A percentile compares a stretch with the other conserved stretches of the same genome.
Evolutionary conservation across 2,329 filamentous ascomycete species (phyloP).

Genomic region (Pseudogymnoascus verrucosus): DNA sequence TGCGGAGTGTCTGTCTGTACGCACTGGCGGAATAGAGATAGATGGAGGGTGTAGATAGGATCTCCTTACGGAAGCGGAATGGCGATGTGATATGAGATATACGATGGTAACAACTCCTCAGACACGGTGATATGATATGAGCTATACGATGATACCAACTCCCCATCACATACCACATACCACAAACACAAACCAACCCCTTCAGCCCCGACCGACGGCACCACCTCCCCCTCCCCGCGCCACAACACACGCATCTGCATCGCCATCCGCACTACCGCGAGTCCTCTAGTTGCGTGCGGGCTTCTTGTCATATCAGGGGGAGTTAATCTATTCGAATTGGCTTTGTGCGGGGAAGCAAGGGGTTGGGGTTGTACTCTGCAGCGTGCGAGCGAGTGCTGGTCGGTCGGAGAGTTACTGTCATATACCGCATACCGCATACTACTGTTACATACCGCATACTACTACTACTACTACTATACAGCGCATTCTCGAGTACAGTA

Average conservation of each 20-base stretch:
- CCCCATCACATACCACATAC: no score
- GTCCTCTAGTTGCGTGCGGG: neutral
- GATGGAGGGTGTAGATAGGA: neutral
- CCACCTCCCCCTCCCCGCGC: neutral
- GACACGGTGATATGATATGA: no score
- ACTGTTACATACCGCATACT: no score
- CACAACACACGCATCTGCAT: neutral
- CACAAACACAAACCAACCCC: neutral
- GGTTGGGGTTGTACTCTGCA: neutral
- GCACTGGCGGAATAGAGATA: neutral
- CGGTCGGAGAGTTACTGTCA: neutral
- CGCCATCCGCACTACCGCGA: neutral
- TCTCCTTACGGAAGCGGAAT: neutral
- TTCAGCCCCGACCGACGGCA: neutral
- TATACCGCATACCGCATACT: neutral
- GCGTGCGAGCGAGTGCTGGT: neutral
- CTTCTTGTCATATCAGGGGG: neutral
- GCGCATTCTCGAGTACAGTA: neutral
- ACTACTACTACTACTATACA: no score
- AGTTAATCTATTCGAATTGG: neutral
- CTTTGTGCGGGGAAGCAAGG: neutral
- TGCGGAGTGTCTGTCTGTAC: neutral
- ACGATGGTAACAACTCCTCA: neutral
- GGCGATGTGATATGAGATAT: neutral
- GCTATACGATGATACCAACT: no score